Base-by-base conservation (phyloP, 495 filamentous ascomycete genomes). In the Hypoxylon subgilvum region DNA sequence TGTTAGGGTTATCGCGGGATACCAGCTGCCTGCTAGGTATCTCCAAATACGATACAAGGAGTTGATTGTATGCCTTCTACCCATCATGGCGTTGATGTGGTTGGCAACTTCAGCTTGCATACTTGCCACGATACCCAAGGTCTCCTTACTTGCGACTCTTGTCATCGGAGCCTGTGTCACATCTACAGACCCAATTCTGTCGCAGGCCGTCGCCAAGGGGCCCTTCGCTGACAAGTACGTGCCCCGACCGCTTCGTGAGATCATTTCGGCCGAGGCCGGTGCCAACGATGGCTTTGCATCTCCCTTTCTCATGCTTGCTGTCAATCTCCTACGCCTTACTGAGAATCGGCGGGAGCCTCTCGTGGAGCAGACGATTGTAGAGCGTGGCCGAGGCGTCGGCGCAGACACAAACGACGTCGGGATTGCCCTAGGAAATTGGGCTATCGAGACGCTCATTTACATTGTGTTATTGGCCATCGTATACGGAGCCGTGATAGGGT, bases 1-100 rank as follows among this genome's bases (percentile, higher is more conserved):
- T n/a, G n/a, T n/a, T n/a, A 67, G 67, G 18, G 88, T 96, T 25
- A 79, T 96, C 22, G 89, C 90, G 7, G 92, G 92, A 32, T 86
- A 93, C 12, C 92, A 96, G 67, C 76, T 96, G 6, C 91, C 91
- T 2, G 88, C 85, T 56, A 88, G 85, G 47, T 95, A 96, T 71
- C 72, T 92, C n/a, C 74, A 78, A 68, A 77, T 76, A 36, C 86
- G 89, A 79, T 89, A 87, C 86, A 88, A 84, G 63, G 84, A 84
- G 48, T 74, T 96, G 38, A 72, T 82, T 6, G 68, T 92, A 6
- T 82, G 92, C 13, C 83, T 96, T n/a, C 85, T 90, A 0, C 92
- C 91, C 2, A 87, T 87, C 40, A 95, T 95, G 91, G 83, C 83
- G n/a, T 46, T 73, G 48, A 96, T 96, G 91, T 96, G 92, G 92